Evolutionary conservation across 192 early-diverging fungal species (phyloP).

Genomic region (Pilaira anomala): DNA sequence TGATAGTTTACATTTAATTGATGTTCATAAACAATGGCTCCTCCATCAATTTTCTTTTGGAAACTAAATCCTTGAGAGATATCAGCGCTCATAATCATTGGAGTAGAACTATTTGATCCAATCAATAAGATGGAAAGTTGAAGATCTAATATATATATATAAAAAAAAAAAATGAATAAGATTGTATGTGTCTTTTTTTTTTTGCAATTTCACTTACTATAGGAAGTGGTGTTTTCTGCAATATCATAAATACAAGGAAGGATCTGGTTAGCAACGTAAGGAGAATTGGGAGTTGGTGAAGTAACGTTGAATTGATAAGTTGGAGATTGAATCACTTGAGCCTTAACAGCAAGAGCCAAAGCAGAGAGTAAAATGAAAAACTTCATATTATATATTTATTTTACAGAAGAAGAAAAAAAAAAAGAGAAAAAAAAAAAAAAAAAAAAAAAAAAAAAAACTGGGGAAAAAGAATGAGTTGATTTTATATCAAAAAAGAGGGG

Average conservation of each 20-base stretch:
- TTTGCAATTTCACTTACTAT: conserved; percentile 10
- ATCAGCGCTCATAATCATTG: conserved; percentile 17
- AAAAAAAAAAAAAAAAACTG: neutral
- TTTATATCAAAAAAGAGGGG: conserved; percentile 7
- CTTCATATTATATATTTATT: neutral
- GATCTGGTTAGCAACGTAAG: conserved; percentile 25
- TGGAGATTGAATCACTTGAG: conserved; percentile 14
- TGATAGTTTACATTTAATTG: conserved; percentile 25
- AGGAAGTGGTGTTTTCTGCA: conserved; percentile 10
- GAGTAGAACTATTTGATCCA: neutral
- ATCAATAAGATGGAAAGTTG: conserved; percentile 4
- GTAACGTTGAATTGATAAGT: conserved; percentile 14
- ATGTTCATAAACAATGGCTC: conserved; percentile 16
- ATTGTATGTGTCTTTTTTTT: neutral
- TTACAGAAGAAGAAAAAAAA: neutral
- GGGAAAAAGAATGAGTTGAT: neutral
- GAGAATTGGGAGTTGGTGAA: conserved; percentile 18
- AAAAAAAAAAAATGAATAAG: neutral
- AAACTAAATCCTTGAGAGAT: conserved; percentile 9
- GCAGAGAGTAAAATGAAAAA: neutral
- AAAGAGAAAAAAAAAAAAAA: neutral
- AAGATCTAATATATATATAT: conserved; percentile 17
- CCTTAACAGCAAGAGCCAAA: neutral
- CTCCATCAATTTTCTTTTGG: neutral
- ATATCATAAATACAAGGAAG: conserved; percentile 25